phyloP scores from a whole-genome alignment of 108 stramenopile genomes.

The Parietichytrium sp. region DNA sequence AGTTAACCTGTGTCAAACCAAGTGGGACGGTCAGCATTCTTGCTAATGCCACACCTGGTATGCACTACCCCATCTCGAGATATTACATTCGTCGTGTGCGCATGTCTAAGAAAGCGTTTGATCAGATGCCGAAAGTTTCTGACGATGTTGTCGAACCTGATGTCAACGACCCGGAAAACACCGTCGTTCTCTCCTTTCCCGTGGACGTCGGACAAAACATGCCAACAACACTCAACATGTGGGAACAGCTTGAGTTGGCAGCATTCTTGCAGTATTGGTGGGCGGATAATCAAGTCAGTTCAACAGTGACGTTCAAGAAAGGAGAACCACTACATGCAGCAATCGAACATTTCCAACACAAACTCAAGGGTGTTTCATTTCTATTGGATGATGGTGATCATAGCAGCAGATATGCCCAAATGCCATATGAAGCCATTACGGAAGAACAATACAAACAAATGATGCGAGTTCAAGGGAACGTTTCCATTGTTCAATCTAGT shows the following conservation, averaged over 20 bases:
- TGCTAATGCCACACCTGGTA: conserved; percentile 63
- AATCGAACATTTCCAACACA: conserved; percentile 60
- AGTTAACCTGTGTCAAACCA: conserved; percentile 60
- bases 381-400: conserved; percentile 37
- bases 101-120: conserved; percentile 48
- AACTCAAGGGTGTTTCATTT: conserved; percentile 55
- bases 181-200: conserved; percentile 58
- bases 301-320: conserved; percentile 63
- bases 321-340: conserved; percentile 59
- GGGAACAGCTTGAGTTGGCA: conserved; percentile 63
- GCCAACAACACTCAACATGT: conserved; percentile 53
- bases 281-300: conserved; percentile 66
- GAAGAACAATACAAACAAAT: neutral
- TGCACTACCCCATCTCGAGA: conserved; percentile 62
- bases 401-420: conserved; percentile 60
- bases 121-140: conserved; percentile 47
- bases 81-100: conserved; percentile 60
- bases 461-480: too few species aligned
- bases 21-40: conserved; percentile 60
- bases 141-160: conserved; percentile 54
- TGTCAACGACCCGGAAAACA: conserved; percentile 40
- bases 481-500: too few species aligned
- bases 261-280: conserved; percentile 60
- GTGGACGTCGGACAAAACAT: conserved; percentile 61
- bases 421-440: conserved; percentile 42